Base-by-base conservation (phyloP, 2,329 filamentous ascomycete genomes). In the Sporothrix luriei region DNA sequence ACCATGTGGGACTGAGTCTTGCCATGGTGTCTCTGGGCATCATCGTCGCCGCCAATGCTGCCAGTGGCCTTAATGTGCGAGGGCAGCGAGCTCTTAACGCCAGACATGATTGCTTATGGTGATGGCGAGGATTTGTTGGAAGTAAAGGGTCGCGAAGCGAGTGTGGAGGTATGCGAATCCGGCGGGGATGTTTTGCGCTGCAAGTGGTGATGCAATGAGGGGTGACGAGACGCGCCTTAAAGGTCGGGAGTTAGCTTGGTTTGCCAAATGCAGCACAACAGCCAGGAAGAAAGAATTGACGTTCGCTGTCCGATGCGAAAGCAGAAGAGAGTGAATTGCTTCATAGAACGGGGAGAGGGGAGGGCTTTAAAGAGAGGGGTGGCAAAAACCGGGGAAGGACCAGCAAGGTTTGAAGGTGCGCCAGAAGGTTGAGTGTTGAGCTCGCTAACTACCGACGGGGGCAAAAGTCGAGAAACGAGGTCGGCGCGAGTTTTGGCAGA, bases 1-100 rank as follows among this genome's bases (percentile, higher is more conserved):
- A 91, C 91, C 88, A 94, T 91, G 82, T 94, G 91, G 72, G 90
- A 93, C 80, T 91, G 90, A 75, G 90, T 91, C 87, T 94, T 94
- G 82, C 91, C 91, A 80, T 94, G 91, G 79, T 92, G 91, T 79
- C 89, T 88, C 75, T 85, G 84, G 75, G 83, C 82, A 65, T 79
- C 81, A 72, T 81, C 84, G 72, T 78, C 79, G 66, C 76, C 79
- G 70, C 80, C 84, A 75, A 76, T 76, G 33, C 74, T 82, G 71
- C 74, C 75, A 43, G 78, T 71, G 72, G 89, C 85, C 86, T 93
- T 94, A 77, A 97, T 86, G 85, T 96, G 94, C 55, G 91, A 85
- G 74, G 94, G 93, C 76, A 97, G 84, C 73, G 92, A 91, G 82
- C 87, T 89, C 84, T 88, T 93, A 76, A 89, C 83, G 75, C 84